Conservation (phyloP, 352 stramenopile species). For the Aphanomyces astaci region DNA sequence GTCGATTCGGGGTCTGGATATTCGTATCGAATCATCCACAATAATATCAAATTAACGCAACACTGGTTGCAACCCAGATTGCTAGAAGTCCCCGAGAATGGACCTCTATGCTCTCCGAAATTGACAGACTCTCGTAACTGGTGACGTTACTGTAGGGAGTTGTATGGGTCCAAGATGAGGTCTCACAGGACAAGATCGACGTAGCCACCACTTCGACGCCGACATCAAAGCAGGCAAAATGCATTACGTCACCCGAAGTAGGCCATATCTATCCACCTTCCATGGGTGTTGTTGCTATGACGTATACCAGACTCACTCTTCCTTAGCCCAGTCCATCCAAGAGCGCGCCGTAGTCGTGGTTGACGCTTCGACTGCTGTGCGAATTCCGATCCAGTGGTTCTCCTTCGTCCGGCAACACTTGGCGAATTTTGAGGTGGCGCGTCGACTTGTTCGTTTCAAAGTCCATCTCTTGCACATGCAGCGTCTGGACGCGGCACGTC, state of each 20-base stretch:
- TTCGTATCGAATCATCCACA: slow-evolving; percentile 1
- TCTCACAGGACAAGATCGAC: too few relatives aligned
- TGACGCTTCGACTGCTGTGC: slow-evolving; percentile 9
- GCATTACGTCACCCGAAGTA: background rate
- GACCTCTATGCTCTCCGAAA: too few relatives aligned
- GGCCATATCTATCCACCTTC: too few relatives aligned
- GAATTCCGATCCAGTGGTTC: slow-evolving; percentile 3
- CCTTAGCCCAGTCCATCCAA: slow-evolving; percentile 9
- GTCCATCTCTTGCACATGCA: slow-evolving; percentile 75
- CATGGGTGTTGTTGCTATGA: too few relatives aligned
- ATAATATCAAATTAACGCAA: too few relatives aligned
- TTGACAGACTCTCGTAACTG: too few relatives aligned
- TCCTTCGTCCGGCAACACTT: slow-evolving; percentile 1
- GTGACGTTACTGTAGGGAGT: too few relatives aligned
- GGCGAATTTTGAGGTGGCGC: slow-evolving; percentile 27
- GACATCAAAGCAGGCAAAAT: background rate
- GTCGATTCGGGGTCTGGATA: too few relatives aligned
- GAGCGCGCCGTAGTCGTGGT: slow-evolving; percentile 19
- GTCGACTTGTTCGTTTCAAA: slow-evolving; percentile 60
- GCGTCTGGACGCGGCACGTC: slow-evolving; percentile 53
- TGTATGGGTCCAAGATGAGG: too few relatives aligned
- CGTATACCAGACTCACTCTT: background rate
- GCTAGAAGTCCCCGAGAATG: too few relatives aligned
- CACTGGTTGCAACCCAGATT: too few relatives aligned
- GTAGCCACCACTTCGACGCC: too few relatives aligned